Conservation (phyloP, 2,329 filamentous ascomycete species). For the Cucurbitaria berberidis region DNA sequence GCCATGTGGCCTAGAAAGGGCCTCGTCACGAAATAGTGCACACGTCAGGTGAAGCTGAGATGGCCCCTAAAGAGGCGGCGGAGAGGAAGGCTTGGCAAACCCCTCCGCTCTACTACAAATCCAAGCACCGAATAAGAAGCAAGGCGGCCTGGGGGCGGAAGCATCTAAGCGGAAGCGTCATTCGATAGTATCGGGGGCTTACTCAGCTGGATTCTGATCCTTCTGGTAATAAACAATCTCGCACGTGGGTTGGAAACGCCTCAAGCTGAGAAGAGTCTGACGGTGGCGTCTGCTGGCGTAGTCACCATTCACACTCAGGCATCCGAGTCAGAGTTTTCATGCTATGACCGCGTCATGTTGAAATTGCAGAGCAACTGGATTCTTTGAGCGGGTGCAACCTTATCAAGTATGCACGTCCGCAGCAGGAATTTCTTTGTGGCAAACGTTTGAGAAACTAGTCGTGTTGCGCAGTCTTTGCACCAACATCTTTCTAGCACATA, state of each 20-base stretch:
- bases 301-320: neutral
- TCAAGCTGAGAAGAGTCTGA: neutral
- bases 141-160: neutral
- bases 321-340: neutral
- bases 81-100: conserved; percentile 19
- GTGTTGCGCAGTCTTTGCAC: neutral
- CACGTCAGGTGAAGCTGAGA: neutral
- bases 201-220: neutral
- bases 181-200: neutral
- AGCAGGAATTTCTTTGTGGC: neutral
- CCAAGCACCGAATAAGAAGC: neutral
- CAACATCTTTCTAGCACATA: neutral
- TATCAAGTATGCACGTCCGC: neutral
- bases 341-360: neutral
- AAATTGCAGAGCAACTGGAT: neutral
- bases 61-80: conserved; percentile 3
- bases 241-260: no score
- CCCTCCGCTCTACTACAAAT: conserved; percentile 2
- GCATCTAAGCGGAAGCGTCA: neutral
- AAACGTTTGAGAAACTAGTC: neutral
- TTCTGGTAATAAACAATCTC: no score
- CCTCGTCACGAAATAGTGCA: neutral
- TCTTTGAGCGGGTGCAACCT: neutral
- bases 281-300: neutral
- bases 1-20: no score